Conservation (phyloP, 2,329 filamentous ascomycete genomes). For the Dichotomopilus funicola region DNA sequence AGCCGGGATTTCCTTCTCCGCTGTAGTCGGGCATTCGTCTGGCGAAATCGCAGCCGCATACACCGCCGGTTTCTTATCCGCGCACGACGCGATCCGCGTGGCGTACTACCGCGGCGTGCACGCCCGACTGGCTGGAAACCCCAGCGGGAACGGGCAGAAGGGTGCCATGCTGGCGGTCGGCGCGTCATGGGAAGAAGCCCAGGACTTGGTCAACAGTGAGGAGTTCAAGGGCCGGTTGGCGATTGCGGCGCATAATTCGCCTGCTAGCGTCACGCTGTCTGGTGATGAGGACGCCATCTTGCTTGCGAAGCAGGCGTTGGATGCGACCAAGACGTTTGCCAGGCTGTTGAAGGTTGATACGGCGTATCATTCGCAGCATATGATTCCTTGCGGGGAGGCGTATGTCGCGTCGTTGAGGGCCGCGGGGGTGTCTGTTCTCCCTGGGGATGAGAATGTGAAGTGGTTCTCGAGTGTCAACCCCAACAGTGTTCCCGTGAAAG, state of each 20-base stretch:
- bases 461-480: conserved; percentile 2
- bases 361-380: conserved; percentile 30
- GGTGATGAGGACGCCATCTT: conserved; percentile 25
- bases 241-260: conserved; percentile 32
- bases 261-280: conserved; percentile 32
- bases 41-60: conserved; percentile 48
- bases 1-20: conserved; percentile 28
- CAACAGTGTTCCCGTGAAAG: background rate
- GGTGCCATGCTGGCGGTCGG: conserved; percentile 46
- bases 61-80: conserved; percentile 38
- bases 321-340: conserved; percentile 16
- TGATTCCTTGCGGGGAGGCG: conserved; percentile 17
- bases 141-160: background rate
- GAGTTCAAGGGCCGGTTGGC: conserved; percentile 26
- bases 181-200: conserved; percentile 31
- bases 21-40: conserved; percentile 42
- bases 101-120: conserved; percentile 41
- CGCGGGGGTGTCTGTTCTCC: background rate
- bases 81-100: conserved; percentile 36
- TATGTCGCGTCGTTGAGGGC: conserved; percentile 15
- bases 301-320: conserved; percentile 6
- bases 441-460: background rate
- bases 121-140: conserved; percentile 6
- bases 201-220: conserved; percentile 17
- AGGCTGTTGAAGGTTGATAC: conserved; percentile 21